Conservation (phyloP, 352 stramenopile species). For the Salisapilia sapeloensis region DNA sequence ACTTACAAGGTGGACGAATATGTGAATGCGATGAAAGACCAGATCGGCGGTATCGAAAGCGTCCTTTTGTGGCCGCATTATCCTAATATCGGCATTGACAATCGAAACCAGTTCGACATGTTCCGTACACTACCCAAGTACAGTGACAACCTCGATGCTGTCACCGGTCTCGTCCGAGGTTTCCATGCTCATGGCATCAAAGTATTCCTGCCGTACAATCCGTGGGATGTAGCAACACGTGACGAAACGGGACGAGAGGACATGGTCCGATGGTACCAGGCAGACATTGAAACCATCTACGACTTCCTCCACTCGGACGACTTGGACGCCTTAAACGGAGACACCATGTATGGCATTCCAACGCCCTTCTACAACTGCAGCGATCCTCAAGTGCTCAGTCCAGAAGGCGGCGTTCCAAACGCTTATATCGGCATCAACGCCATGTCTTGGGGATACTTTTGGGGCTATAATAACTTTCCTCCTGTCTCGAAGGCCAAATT, state of each 20-base stretch:
- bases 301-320: slow-evolving; percentile 15
- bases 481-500: slow-evolving; percentile 60
- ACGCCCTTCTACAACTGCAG: slow-evolving; percentile 69
- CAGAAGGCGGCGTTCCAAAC: slow-evolving; percentile 49
- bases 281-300: slow-evolving; percentile 39
- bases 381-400: slow-evolving; percentile 25
- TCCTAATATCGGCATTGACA: slow-evolving; percentile 69
- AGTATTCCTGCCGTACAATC: slow-evolving; percentile 73
- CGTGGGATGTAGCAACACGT: slow-evolving; percentile 62
- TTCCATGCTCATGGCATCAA: slow-evolving; percentile 42
- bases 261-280: slow-evolving; percentile 47
- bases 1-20: slow-evolving; percentile 56
- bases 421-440: slow-evolving; percentile 44
- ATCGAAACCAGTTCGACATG: slow-evolving; percentile 68
- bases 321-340: slow-evolving; percentile 73
- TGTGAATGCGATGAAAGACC: slow-evolving; percentile 26
- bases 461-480: slow-evolving; percentile 42
- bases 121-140: slow-evolving; percentile 33
- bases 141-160: slow-evolving; percentile 22
- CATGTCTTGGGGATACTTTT: slow-evolving; percentile 74
- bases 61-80: slow-evolving; percentile 74
- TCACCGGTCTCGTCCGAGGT: slow-evolving; percentile 25
- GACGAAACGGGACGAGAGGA: slow-evolving; percentile 29
- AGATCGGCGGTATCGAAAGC: slow-evolving; percentile 48
- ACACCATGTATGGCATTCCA: slow-evolving; percentile 79